Percentiles rank a stretch among this genome's conserved stretches.
These are phyloP conservation scores for Microthlaspi erraticum DNA, from an alignment of 345 rosid genomes.

Conservation along the genomic window DNA sequence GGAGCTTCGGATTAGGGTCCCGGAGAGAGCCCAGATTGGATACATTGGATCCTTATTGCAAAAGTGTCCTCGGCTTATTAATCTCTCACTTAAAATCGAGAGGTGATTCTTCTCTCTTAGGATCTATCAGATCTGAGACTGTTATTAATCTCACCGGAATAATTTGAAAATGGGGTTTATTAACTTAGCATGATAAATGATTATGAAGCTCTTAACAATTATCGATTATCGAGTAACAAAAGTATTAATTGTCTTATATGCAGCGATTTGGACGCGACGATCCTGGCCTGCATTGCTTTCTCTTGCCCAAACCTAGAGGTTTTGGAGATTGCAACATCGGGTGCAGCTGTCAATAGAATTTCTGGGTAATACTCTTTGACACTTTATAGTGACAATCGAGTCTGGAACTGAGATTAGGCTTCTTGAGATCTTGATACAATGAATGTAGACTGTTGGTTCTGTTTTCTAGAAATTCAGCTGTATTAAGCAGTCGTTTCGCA, in stretches of 20 bases:
- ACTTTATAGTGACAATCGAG: not conserved
- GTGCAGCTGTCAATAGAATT: constrained; percentile 71
- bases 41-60: constrained; percentile 82
- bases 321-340: constrained; percentile 72
- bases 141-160: not conserved
- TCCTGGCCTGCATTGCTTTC: constrained; percentile 94
- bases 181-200: not conserved
- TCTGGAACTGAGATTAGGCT: not conserved
- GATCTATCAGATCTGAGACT: constrained; percentile 50
- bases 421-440: constrained; percentile 1
- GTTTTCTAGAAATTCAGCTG: not conserved
- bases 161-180: constrained; percentile 2
- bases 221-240: not conserved
- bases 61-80: constrained; percentile 78
- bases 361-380: constrained; percentile 63
- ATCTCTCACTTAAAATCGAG: constrained; percentile 74
- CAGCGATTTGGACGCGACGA: constrained; percentile 91
- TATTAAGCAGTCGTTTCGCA: not conserved
- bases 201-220: not conserved
- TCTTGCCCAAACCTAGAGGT: constrained; percentile 88
- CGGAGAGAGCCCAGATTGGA: constrained; percentile 67
- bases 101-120: constrained; percentile 62
- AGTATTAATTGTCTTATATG: constrained; percentile 21
- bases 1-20: constrained; percentile 82
- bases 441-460: constrained; percentile 6